phyloP scores from a whole-genome alignment of 2,329 filamentous ascomycete genomes.

The Dactylellina haptotyla region DNA sequence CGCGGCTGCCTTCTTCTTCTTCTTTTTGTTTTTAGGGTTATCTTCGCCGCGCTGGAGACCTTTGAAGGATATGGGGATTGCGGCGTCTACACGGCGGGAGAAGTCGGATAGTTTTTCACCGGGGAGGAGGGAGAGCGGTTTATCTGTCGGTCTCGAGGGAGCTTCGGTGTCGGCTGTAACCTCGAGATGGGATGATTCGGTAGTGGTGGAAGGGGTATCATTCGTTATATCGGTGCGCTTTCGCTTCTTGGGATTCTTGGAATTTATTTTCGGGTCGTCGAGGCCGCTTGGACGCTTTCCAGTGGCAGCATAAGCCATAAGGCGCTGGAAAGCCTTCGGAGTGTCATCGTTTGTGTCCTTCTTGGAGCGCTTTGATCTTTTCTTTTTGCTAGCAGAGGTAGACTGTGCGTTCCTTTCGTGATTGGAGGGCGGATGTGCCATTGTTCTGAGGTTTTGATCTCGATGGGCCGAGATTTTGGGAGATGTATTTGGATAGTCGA shows the following conservation, averaged over 20 bases:
- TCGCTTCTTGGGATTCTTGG: constrained; percentile 64
- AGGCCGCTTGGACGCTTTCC: constrained; percentile 72
- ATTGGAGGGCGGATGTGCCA: constrained; percentile 34
- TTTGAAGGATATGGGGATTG: constrained; percentile 79
- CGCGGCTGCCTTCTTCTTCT: constrained; percentile 61
- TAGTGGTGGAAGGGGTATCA: constrained; percentile 3
- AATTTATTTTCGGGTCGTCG: constrained; percentile 70
- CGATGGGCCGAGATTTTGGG: background rate
- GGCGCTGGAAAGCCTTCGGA: constrained; percentile 83
- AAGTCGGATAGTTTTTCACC: constrained; percentile 87
- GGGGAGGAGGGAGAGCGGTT: constrained; percentile 68
- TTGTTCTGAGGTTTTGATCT: constrained; percentile 3
- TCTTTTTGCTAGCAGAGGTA: constrained; percentile 17
- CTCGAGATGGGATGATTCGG: background rate
- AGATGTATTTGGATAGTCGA: background rate
- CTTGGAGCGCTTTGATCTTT: constrained; percentile 21
- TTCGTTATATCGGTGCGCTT: constrained; percentile 60
- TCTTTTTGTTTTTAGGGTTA: constrained; percentile 60
- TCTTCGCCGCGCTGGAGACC: constrained; percentile 60
- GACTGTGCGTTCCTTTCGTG: constrained; percentile 30
- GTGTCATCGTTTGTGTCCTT: constrained; percentile 74
- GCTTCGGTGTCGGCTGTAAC: constrained; percentile 57
- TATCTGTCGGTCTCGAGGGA: constrained; percentile 55
- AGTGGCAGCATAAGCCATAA: constrained; percentile 79
- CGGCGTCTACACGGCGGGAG: constrained; percentile 81